phyloP scores from a whole-genome alignment of 768 basidiomycete genomes.

The Suillus lakei region DNA sequence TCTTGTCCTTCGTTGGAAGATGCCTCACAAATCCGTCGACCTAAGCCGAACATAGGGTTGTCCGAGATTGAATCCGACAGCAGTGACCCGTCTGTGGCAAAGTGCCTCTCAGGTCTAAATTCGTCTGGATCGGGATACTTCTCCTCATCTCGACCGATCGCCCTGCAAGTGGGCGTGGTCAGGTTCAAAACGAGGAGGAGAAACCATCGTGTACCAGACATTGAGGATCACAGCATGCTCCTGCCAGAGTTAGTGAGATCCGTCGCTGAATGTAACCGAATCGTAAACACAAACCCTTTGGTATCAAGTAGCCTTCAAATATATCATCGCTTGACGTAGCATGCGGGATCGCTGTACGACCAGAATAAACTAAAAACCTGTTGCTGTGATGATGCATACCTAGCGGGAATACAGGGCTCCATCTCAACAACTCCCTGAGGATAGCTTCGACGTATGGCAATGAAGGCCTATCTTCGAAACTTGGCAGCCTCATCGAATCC shows the following conservation, averaged over 20 bases:
- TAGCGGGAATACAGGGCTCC: slow-evolving; percentile 28
- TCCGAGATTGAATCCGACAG: background rate
- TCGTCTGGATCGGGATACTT: slow-evolving; percentile 31
- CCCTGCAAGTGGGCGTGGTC: slow-evolving; percentile 16
- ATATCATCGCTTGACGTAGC: slow-evolving; percentile 41
- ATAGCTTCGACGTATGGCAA: slow-evolving; percentile 31
- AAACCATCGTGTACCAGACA: slow-evolving; percentile 16
- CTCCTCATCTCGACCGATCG: slow-evolving; percentile 28
- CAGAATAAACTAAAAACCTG: background rate
- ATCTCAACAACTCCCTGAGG: slow-evolving; percentile 25
- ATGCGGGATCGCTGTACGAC: slow-evolving; percentile 32
- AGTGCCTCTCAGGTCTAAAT: slow-evolving; percentile 40
- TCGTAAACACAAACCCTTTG: slow-evolving; percentile 44
- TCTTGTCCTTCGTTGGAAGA: background rate
- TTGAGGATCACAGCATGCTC: slow-evolving; percentile 26
- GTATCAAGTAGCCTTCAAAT: slow-evolving; percentile 54
- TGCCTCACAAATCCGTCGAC: slow-evolving; percentile 12
- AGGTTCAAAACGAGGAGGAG: background rate
- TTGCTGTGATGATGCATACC: slow-evolving; percentile 12
- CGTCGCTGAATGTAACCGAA: background rate
- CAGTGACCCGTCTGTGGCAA: slow-evolving; percentile 22
- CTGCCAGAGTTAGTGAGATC: slow-evolving; percentile 10
- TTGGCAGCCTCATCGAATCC: slow-evolving; percentile 24
- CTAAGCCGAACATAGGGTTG: slow-evolving; percentile 9
- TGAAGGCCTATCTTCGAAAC: slow-evolving; percentile 21